These are phyloP conservation scores for Vitis hybrid DNA, from an alignment of 177 flowering plant species.

Conservation along the genomic window DNA sequence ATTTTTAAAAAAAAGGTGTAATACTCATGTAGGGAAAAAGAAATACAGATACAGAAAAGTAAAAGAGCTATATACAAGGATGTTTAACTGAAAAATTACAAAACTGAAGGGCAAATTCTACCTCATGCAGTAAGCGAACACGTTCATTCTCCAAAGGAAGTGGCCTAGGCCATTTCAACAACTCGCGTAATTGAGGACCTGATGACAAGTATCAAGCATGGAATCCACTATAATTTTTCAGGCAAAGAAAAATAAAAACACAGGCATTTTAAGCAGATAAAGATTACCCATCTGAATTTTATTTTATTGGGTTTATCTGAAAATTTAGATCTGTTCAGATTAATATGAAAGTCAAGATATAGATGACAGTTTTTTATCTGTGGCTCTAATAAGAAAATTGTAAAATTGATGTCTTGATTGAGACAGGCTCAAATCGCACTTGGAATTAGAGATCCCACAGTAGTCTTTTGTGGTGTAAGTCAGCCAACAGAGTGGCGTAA, in stretches of 20 bases:
- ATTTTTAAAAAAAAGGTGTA: background rate
- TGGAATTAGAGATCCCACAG: too few relatives aligned
- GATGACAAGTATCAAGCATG: constrained; percentile 13
- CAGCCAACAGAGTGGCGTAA: too few relatives aligned
- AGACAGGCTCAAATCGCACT: too few relatives aligned
- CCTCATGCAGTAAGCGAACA: constrained; percentile 87
- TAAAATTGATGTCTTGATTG: too few relatives aligned
- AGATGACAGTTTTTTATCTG: too few relatives aligned
- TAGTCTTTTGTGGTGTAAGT: too few relatives aligned
- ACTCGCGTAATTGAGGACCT: constrained; percentile 76
- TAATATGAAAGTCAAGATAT: too few relatives aligned
- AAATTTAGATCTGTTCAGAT: too few relatives aligned
- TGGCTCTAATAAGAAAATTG: too few relatives aligned
- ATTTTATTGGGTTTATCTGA: too few relatives aligned
- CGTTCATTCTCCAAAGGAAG: constrained; percentile 97
- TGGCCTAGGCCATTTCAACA: constrained; percentile 89
- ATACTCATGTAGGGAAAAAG: background rate
- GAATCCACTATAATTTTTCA: background rate
- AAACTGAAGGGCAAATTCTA: constrained; percentile 17
- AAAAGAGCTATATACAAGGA: background rate
- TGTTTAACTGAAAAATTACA: background rate
- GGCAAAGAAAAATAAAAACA: too few relatives aligned
- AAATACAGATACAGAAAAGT: background rate
- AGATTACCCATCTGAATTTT: background rate
- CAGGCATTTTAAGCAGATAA: background rate